Evolutionary conservation across 2,329 filamentous ascomycete genomes (phyloP).

Genomic region (Cyphellophora europaea): DNA sequence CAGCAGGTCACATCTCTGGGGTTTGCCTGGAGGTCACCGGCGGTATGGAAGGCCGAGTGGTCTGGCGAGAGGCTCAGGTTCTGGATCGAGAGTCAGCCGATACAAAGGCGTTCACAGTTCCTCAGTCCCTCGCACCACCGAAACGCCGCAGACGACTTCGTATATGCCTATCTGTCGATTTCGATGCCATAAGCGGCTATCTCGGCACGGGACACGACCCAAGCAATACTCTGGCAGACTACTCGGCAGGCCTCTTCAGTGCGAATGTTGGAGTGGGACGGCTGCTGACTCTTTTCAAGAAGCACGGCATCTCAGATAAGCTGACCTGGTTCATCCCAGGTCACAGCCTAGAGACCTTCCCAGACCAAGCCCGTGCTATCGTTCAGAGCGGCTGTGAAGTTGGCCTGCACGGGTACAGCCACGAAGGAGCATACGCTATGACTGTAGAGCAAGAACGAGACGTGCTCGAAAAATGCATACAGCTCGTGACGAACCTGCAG

Average conservation of each 20-base stretch:
- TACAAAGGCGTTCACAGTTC: too few species aligned
- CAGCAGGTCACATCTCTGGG: slow-evolving; percentile 46
- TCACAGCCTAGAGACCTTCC: slow-evolving; percentile 50
- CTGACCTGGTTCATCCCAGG: slow-evolving; percentile 54
- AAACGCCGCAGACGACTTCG: slow-evolving; percentile 12
- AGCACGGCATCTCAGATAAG: slow-evolving; percentile 40
- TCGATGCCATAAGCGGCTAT: slow-evolving; percentile 53
- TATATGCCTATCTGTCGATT: slow-evolving; percentile 36
- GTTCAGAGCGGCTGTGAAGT: slow-evolving; percentile 38
- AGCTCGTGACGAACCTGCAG: slow-evolving; percentile 31
- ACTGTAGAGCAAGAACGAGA: slow-evolving; percentile 41
- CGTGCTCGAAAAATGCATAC: slow-evolving; percentile 40
- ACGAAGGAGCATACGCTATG: slow-evolving; percentile 25
- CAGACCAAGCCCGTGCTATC: slow-evolving; percentile 39
- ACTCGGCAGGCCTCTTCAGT: slow-evolving; percentile 46
- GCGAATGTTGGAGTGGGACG: slow-evolving; percentile 48
- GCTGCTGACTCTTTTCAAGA: slow-evolving; percentile 45
- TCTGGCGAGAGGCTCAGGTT: slow-evolving; percentile 39
- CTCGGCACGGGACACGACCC: slow-evolving; percentile 46
- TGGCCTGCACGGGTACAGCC: slow-evolving; percentile 35
- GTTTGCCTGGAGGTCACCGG: slow-evolving; percentile 43
- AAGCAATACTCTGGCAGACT: slow-evolving; percentile 47
- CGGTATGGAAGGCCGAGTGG: slow-evolving; percentile 40
- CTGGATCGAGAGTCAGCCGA: slow-evolving; percentile 9
- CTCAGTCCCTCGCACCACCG: slow-evolving; percentile 1